Evolutionary conservation across 1,139 yeast genomes (phyloP).

Genomic region (Debaryomyces psychrophilus): DNA sequence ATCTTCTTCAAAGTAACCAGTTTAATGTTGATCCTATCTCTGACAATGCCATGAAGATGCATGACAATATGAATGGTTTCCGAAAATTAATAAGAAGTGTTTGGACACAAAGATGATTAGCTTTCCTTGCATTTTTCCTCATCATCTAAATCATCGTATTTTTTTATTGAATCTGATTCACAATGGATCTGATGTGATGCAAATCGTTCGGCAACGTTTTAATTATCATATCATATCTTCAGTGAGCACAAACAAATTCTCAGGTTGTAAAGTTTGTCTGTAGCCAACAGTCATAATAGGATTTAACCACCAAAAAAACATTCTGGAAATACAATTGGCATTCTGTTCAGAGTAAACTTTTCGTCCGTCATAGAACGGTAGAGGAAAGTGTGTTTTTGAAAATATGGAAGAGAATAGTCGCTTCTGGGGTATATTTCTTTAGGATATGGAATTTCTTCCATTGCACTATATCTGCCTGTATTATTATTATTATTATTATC

Average conservation of each 20-base stretch:
- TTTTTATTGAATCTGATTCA: not conserved
- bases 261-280: conserved; percentile 50
- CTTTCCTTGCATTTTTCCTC: not conserved
- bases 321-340: conserved; percentile 39
- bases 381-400: conserved; percentile 39
- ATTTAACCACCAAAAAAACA: conserved; percentile 54
- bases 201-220: conserved; percentile 24
- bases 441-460: not conserved
- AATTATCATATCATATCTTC: conserved; percentile 42
- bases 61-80: conserved; percentile 19
- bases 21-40: conserved; percentile 56
- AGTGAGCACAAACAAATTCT: conserved; percentile 46
- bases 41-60: conserved; percentile 40
- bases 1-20: conserved; percentile 48
- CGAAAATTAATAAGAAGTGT: not conserved
- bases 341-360: conserved; percentile 34
- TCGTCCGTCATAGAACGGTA: conserved; percentile 46
- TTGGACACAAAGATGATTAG: conserved; percentile 2
- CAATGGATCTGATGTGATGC: not conserved
- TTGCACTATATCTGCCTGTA: not conserved
- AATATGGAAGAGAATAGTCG: conserved; percentile 35
- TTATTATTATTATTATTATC: not conserved
- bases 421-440: conserved; percentile 23
- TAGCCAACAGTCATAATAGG: conserved; percentile 56
- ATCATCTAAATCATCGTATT: not conserved